Base-by-base conservation (phyloP, 2,329 filamentous ascomycete species). In the Arthroderma uncinatum region DNA sequence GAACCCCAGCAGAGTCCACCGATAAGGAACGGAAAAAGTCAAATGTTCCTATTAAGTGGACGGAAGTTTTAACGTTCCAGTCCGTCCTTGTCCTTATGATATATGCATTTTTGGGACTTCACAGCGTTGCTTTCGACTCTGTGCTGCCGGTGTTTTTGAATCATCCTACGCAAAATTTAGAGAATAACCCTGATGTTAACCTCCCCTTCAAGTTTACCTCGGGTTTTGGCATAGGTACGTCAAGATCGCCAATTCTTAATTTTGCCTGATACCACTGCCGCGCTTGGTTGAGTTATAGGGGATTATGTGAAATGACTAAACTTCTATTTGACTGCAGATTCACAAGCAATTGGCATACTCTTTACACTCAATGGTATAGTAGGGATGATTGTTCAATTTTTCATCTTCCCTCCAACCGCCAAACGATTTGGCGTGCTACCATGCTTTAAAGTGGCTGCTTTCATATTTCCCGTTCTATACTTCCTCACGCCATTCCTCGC, bases 111-210 rank as follows among this genome's bases (percentile, higher is more conserved):
- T 78, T 97, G 16, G 87, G 89, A 0, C 79, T 94, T 53, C 90
- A 95, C 70, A 84, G 83, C 0, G 83, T 94, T 39, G 84, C 89
- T 0, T 96, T 84, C 67, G 92, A 97, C 70, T 90, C 95, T 67
- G 78, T 92, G 1, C 80, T 97, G 1, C 87, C 90, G 2, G 89
- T 96, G 0, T 95, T 95, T 69, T 80, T 96, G 65, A 87, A 95
- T 71, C 86, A 89, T 62, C 85, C 86, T 0, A 71, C 71, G 0
- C 77, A 83, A 63, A 67, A 77, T 3, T 70, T 76, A 3, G 71
- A 80, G 34, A 71, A 80, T 50, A 78, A 81, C 58, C 81, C 82
- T 0, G 73, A 79, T 0, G 75, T 82, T 9, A 73, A 77, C 1
- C 78, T 89, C 0, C 91, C 91, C 0, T 85, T 96, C 65, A 86